Conservation (phyloP, 2,329 filamentous ascomycete genomes). For the Alternaria novae-zelandiae region DNA sequence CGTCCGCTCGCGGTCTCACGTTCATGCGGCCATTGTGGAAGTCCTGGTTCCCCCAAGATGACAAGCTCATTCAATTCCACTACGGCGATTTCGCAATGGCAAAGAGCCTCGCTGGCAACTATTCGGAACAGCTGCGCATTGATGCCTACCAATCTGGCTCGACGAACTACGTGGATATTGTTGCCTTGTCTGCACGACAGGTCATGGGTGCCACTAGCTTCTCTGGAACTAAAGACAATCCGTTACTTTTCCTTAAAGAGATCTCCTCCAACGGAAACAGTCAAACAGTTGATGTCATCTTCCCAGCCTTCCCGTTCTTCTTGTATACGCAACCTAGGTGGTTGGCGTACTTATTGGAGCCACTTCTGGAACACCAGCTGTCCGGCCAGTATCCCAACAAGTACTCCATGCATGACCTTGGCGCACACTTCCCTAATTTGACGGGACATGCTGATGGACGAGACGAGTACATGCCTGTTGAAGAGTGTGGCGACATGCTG, state of each 20-base stretch:
- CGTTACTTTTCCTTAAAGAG: slow-evolving; percentile 82
- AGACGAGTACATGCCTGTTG: slow-evolving; percentile 78
- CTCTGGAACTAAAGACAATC: slow-evolving; percentile 71
- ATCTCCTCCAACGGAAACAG: slow-evolving; percentile 86
- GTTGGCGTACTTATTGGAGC: slow-evolving; percentile 80
- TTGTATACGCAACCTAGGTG: slow-evolving; percentile 82
- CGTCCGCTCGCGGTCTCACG: slow-evolving; percentile 75
- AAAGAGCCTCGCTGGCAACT: slow-evolving; percentile 69
- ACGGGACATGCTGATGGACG: slow-evolving; percentile 74
- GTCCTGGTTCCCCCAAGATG: slow-evolving; percentile 70
- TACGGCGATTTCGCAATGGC: slow-evolving; percentile 75
- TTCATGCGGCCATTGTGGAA: slow-evolving; percentile 81
- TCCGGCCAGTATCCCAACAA: slow-evolving; percentile 85
- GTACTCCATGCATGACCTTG: slow-evolving; percentile 80
- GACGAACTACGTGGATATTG: slow-evolving; percentile 77
- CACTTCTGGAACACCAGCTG: slow-evolving; percentile 79
- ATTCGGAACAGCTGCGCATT: slow-evolving; percentile 71
- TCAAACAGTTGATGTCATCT: slow-evolving; percentile 88
- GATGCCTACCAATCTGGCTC: slow-evolving; percentile 79
- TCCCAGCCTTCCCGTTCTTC: slow-evolving; percentile 86
- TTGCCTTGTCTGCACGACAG: slow-evolving; percentile 78
- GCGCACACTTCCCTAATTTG: slow-evolving; percentile 75
- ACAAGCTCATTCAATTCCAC: slow-evolving; percentile 75
- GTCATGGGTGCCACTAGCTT: slow-evolving; percentile 80
- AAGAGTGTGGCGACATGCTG: slow-evolving; percentile 82